Conservation (phyloP, 192 early-diverging fungal genomes). For the Entomortierella beljakovae region DNA sequence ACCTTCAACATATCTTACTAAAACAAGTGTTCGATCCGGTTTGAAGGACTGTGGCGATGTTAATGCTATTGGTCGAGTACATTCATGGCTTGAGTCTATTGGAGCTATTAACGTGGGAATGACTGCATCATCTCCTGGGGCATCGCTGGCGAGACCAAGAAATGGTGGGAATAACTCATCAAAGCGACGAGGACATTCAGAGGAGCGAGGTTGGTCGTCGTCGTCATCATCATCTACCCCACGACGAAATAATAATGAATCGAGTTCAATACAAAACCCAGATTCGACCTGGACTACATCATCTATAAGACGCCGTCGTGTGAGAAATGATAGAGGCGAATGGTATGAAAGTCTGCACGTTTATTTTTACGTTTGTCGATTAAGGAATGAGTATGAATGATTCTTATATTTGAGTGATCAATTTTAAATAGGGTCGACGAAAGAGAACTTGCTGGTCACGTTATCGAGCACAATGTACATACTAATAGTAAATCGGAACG, state of each 20-base stretch:
- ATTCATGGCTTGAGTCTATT: constrained; percentile 82
- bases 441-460: constrained; percentile 65
- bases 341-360: constrained; percentile 55
- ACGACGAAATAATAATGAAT: constrained; percentile 1
- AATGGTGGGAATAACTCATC: constrained; percentile 48
- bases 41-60: constrained; percentile 92
- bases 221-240: constrained; percentile 37
- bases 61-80: constrained; percentile 91
- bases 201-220: constrained; percentile 47
- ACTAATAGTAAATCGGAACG: constrained; percentile 4
- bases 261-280: constrained; percentile 10
- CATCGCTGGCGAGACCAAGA: constrained; percentile 41
- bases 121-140: constrained; percentile 55
- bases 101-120: constrained; percentile 84
- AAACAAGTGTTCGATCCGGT: constrained; percentile 79
- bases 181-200: constrained; percentile 20
- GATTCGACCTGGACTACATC: constrained; percentile 26
- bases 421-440: constrained; percentile 58
- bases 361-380: no score
- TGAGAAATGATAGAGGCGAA: constrained; percentile 71
- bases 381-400: not conserved
- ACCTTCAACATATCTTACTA: constrained; percentile 83
- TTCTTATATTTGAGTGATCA: not conserved
- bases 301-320: constrained; percentile 64
- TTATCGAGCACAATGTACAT: constrained; percentile 66